Conservation (phyloP, 2,329 filamentous ascomycete species). For the Xylariales sp. region DNA sequence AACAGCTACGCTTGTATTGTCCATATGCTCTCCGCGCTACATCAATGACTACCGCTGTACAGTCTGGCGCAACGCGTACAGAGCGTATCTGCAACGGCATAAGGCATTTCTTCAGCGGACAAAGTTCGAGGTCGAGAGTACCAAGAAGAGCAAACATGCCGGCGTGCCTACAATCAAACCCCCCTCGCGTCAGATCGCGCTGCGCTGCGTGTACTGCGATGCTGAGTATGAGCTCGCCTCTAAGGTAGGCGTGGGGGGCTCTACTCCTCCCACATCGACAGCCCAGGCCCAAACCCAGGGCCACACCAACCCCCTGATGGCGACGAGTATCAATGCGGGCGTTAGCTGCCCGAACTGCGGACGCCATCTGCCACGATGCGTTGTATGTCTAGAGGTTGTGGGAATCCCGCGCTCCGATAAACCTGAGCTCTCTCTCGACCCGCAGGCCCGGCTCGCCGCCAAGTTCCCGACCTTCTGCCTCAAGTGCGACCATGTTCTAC, state of each 20-base stretch:
- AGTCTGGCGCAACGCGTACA: constrained; percentile 78
- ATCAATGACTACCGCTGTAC: constrained; percentile 80
- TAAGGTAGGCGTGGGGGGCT: constrained; percentile 46
- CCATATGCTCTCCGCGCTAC: constrained; percentile 79
- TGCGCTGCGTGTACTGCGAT: constrained; percentile 83
- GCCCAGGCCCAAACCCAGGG: constrained; percentile 27
- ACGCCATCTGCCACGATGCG: constrained; percentile 73
- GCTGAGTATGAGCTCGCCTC: constrained; percentile 63
- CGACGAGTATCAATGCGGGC: constrained; percentile 68
- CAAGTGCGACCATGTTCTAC: constrained; percentile 74
- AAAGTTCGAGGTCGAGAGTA: constrained; percentile 82
- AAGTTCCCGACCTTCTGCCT: constrained; percentile 77
- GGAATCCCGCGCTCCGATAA: constrained; percentile 71
- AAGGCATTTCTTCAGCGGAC: constrained; percentile 79
- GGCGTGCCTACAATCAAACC: constrained; percentile 73
- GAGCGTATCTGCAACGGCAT: constrained; percentile 78
- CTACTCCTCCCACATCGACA: constrained; percentile 9
- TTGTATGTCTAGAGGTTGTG: constrained; percentile 74
- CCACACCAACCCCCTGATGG: constrained; percentile 66
- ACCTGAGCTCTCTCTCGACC: constrained; percentile 63
- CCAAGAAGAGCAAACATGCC: constrained; percentile 73
- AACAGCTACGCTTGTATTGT: constrained; percentile 79
- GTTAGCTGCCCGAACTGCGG: constrained; percentile 75
- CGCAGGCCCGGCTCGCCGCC: constrained; percentile 60
- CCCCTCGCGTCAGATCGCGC: constrained; percentile 75